These are phyloP conservation scores for Penicillium frequentans DNA, from an alignment of 2,329 filamentous ascomycete genomes.

Conservation along the genomic window DNA sequence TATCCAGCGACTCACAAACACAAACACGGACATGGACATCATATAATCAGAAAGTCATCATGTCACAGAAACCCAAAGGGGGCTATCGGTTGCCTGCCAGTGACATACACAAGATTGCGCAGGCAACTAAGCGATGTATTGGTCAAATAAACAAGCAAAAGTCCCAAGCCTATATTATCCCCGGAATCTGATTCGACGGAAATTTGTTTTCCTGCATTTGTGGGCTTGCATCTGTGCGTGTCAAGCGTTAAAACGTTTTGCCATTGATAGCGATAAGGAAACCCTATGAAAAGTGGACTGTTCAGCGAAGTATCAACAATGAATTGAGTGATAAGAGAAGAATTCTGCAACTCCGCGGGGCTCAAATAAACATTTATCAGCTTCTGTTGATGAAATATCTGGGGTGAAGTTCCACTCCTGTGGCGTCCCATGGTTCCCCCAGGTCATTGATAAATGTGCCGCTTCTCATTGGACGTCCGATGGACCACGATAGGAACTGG, in stretches of 20 bases:
- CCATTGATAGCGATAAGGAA: conserved; percentile 10
- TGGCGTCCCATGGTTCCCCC: not conserved
- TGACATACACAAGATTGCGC: not conserved
- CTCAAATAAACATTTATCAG: not conserved
- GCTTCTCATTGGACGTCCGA: conserved; percentile 22
- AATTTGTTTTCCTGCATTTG: not conserved
- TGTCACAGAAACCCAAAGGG: not conserved
- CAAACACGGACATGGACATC: not conserved
- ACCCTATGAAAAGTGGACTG: not conserved
- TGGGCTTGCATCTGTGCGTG: not conserved
- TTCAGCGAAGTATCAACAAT: not conserved
- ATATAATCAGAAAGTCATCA: not conserved
- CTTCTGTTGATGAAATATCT: not conserved
- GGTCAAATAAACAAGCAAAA: not conserved
- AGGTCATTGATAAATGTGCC: conserved; percentile 22
- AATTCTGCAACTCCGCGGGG: conserved; percentile 19
- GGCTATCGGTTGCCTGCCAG: not conserved
- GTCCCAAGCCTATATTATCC: not conserved
- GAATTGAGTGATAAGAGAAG: conserved; percentile 4
- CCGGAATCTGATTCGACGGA: not conserved
- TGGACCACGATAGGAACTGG: conserved; percentile 13
- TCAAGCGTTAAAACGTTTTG: not conserved
- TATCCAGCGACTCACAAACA: not conserved
- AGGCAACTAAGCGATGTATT: not conserved
- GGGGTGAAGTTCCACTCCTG: not conserved